Conservation (phyloP, 768 basidiomycete genomes). For the Leccinum boreale region DNA sequence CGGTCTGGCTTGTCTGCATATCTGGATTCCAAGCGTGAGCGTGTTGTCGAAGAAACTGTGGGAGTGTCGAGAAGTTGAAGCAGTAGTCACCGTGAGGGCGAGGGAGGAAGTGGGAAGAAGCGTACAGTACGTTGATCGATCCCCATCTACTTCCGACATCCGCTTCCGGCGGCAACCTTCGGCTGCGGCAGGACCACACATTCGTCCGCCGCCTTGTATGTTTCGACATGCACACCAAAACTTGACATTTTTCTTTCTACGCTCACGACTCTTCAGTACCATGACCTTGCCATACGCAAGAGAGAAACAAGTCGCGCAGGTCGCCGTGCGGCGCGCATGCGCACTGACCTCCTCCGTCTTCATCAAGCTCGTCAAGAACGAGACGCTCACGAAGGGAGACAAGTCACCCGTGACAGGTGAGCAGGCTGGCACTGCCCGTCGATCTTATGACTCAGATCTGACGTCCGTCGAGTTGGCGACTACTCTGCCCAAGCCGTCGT, state of each 20-base stretch:
- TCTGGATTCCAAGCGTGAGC: too few species aligned
- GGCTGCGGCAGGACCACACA: too few species aligned
- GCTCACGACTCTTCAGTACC: conserved; percentile 5
- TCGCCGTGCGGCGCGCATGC: conserved; percentile 60
- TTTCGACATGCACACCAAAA: too few species aligned
- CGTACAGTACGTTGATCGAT: too few species aligned
- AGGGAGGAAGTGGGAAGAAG: too few species aligned
- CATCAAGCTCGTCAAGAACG: conserved; percentile 73
- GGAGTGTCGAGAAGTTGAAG: too few species aligned
- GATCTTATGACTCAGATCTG: conserved; percentile 18
- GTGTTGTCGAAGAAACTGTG: too few species aligned
- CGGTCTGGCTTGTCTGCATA: too few species aligned
- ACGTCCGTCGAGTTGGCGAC: conserved; percentile 68
- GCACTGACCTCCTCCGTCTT: conserved; percentile 82
- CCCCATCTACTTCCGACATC: too few species aligned
- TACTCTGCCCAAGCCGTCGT: conserved; percentile 92
- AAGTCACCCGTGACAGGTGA: conserved; percentile 87
- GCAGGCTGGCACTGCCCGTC: conserved; percentile 6
- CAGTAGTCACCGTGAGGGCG: too few species aligned
- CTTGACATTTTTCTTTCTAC: neutral
- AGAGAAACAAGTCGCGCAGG: conserved; percentile 80
- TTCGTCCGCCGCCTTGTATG: too few species aligned
- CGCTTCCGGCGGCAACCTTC: too few species aligned
- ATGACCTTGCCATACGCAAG: conserved; percentile 56
- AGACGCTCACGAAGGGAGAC: conserved; percentile 87